A percentile compares a stretch with the other conserved stretches of the same genome.
Conservation (phyloP, 2,329 filamentous ascomycete species). For the Fusarium goolgardi region DNA sequence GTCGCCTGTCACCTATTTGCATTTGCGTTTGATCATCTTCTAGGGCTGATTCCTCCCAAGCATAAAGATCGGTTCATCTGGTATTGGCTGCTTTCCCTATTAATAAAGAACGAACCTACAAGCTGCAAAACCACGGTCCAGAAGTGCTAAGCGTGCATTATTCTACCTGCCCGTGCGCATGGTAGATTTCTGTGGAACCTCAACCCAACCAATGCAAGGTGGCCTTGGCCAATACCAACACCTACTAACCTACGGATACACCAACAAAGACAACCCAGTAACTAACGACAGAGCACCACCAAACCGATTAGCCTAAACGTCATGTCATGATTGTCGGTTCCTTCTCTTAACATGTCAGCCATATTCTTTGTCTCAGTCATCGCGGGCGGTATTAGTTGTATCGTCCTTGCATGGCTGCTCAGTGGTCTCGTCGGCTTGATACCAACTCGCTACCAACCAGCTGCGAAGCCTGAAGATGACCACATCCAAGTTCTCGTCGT, state of each 20-base stretch:
- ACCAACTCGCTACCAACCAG: conserved; percentile 53
- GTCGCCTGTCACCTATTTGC: not conserved
- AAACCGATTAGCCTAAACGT: conserved; percentile 20
- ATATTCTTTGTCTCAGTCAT: conserved; percentile 52
- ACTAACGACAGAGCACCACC: conserved; percentile 14
- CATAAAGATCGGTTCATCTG: conserved; percentile 26
- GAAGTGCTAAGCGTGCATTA: not conserved
- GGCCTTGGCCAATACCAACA: conserved; percentile 31
- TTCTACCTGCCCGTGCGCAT: conserved; percentile 7
- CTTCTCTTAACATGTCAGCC: conserved; percentile 35
- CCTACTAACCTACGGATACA: not conserved
- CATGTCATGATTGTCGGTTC: conserved; percentile 24
- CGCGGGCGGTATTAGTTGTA: conserved; percentile 51
- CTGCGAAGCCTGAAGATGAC: conserved; percentile 53
- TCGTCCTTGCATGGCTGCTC: conserved; percentile 47
- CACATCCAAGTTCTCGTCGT: conserved; percentile 86
- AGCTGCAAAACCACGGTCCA: not conserved
- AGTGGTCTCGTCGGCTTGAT: conserved; percentile 42
- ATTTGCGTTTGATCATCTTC: conserved; percentile 34
- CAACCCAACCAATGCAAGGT: conserved; percentile 30
- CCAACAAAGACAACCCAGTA: conserved; percentile 12
- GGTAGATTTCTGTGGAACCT: conserved; percentile 31
- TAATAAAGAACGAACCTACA: not conserved
- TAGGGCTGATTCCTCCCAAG: conserved; percentile 12
- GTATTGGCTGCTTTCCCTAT: conserved; percentile 18